phyloP scores from a whole-genome alignment of 352 stramenopile genomes.

The Pythium dissotocum region DNA sequence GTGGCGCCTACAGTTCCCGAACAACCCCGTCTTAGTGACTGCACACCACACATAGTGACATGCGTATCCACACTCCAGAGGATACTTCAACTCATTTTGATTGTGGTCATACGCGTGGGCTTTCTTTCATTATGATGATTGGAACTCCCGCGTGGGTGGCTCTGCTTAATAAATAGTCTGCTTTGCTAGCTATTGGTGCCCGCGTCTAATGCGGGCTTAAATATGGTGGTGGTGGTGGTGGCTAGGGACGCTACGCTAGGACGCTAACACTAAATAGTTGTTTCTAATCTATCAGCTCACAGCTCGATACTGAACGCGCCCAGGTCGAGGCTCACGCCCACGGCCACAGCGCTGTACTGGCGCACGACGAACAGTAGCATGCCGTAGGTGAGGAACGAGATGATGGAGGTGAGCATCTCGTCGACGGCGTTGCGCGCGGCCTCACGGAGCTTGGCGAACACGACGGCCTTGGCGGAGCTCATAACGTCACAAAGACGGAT shows the following conservation, averaged over 20 bases:
- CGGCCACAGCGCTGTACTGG: conserved; percentile 39
- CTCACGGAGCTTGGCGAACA: conserved; percentile 32
- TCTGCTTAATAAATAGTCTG: conserved; percentile 6
- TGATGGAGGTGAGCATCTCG: conserved; percentile 36
- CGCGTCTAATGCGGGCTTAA: conserved; percentile 1
- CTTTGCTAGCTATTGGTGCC: conserved; percentile 1
- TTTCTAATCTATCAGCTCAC: conserved; percentile 10
- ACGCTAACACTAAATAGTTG: conserved; percentile 10
- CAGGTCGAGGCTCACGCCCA: conserved; percentile 42
- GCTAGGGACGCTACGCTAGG: conserved; percentile 18
- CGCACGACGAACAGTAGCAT: conserved; percentile 37
- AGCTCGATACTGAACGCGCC: conserved; percentile 45
- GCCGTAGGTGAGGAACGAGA: conserved; percentile 46
- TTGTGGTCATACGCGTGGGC: neutral
- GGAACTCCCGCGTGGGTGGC: neutral
- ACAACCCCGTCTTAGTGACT: conserved; percentile 5
- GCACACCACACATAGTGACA: conserved; percentile 1
- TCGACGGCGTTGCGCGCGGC: conserved; percentile 35
- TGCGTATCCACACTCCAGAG: neutral
- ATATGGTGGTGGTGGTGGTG: neutral
- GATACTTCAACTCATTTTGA: neutral
- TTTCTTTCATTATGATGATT: too few relatives aligned
- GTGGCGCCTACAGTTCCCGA: conserved; percentile 12
- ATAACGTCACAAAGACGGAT: conserved; percentile 33
- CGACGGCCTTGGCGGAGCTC: conserved; percentile 29